Evolutionary conservation across 192 early-diverging fungal species (phyloP), one percentile per base, ranked within the genome.

Genomic region (Anaeromyces robustus): DNA sequence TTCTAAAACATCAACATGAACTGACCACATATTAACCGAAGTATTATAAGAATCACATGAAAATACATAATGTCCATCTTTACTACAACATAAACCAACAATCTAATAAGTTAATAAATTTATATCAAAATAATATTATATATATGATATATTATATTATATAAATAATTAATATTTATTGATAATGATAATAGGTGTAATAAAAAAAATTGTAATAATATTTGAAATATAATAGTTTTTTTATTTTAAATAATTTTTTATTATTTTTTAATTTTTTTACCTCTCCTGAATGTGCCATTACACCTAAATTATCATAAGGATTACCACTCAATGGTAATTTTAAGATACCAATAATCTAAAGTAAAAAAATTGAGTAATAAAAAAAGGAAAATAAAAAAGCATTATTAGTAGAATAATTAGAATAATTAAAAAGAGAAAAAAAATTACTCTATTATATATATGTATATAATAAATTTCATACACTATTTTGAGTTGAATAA

Each of bases 241-340:
- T n/a, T n/a, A n/a, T n/a, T n/a, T n/a, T n/a, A n/a, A n/a, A n/a
- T n/a, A n/a, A 1, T 39, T 39, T 39, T 39, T 39, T 39, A 14
- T 52, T 22, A 22, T 52, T 18, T 6, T 22, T 16, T 22, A 22
- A 52, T 14, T n/a, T 30, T 81, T 29, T 29, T 52, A 88, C 87
- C 52, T 81, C 79, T 29, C 88, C 86, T 22, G 90, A 86, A 83
- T 91, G 90, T 9, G 86, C 90, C 78, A 91, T 84, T 18, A 91
- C 31, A 13, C 89, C 90, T 84, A 87, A 87, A 19, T 81, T 85
- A 29, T 79, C 68, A 82, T 87, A 84, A 13, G 90, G 90, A 82
- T 91, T 91, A 11, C 90, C 90, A 77, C 91, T 89, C 29, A 90
- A 81, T n/a, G 90, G 90, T 30, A 91, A 80, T 79, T 90, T 90